Evolutionary conservation across 306 rosid genomes (phyloP).

Genomic region (Potentilla sterilis): DNA sequence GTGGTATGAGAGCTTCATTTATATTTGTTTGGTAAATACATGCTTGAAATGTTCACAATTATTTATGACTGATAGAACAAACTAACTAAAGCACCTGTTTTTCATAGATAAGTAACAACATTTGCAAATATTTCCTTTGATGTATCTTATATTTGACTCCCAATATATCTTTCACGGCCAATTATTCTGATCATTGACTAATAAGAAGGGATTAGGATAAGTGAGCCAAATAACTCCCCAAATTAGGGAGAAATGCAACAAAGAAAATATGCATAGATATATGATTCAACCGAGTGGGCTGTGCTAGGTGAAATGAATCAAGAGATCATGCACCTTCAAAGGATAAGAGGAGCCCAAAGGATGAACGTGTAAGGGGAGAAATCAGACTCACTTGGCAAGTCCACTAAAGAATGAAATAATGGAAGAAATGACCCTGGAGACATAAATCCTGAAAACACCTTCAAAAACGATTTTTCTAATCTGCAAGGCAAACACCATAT

Average conservation of each 20-base stretch:
- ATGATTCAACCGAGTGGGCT: background rate
- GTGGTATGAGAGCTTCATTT: background rate
- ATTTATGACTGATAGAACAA: background rate
- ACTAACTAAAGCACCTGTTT: background rate
- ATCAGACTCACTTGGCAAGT: conserved; percentile 80
- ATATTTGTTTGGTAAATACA: background rate
- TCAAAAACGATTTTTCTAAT: conserved; percentile 64
- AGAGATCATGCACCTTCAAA: background rate
- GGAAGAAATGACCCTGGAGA: conserved; percentile 94
- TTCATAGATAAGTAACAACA: background rate
- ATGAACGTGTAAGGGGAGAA: background rate
- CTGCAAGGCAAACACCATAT: conserved; percentile 42
- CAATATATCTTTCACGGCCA: background rate
- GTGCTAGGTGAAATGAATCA: background rate
- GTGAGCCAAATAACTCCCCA: background rate
- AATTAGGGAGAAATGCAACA: background rate
- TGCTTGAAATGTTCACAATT: background rate
- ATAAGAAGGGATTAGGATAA: background rate
- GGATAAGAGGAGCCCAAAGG: background rate
- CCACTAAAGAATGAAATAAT: conserved; percentile 65
- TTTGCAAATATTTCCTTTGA: background rate
- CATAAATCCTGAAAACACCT: conserved; percentile 70
- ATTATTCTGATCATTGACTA: background rate
- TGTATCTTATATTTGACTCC: background rate
- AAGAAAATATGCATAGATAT: background rate